Percentiles rank a stretch among this genome's conserved stretches.
Evolutionary conservation across 164 flowering plant species (phyloP).

Genomic region (Chimonanthus salicifolius): DNA sequence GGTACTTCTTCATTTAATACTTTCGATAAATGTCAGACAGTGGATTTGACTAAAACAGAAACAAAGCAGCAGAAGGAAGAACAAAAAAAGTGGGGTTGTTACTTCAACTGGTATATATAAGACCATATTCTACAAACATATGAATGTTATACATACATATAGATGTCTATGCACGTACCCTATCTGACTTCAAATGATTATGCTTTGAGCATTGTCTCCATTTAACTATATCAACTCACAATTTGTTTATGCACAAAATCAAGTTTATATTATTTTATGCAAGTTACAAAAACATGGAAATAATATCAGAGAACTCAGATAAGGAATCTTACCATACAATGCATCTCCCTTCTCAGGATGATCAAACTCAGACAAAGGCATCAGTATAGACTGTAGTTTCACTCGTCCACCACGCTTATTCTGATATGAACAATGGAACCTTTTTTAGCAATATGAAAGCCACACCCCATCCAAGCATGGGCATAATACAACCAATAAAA

Average conservation of each 20-base stretch:
- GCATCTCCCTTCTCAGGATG: conserved; percentile 89
- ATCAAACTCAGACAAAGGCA: conserved; percentile 76
- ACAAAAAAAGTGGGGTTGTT: too few relatives aligned
- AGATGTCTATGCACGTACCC: too few relatives aligned
- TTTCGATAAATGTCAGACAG: too few relatives aligned
- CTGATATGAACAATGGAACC: conserved; percentile 25
- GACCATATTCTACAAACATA: too few relatives aligned
- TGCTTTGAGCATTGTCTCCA: too few relatives aligned
- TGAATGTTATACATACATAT: too few relatives aligned
- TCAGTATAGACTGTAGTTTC: conserved; percentile 61
- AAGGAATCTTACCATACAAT: conserved; percentile 45
- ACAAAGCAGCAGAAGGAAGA: too few relatives aligned
- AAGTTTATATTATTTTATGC: background rate
- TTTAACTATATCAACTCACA: too few relatives aligned
- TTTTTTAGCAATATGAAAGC: background rate
- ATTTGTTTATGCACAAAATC: background rate
- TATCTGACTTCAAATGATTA: too few relatives aligned
- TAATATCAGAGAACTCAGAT: background rate
- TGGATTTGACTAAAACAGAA: too few relatives aligned
- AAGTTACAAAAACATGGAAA: background rate
- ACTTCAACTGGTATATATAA: too few relatives aligned
- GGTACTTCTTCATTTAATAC: too few relatives aligned
- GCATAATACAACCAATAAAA: background rate
- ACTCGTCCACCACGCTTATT: conserved; percentile 90
- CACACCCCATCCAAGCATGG: background rate